Conservation (phyloP, 441 rosid species). For the Pelargonium myrrhifolium region DNA sequence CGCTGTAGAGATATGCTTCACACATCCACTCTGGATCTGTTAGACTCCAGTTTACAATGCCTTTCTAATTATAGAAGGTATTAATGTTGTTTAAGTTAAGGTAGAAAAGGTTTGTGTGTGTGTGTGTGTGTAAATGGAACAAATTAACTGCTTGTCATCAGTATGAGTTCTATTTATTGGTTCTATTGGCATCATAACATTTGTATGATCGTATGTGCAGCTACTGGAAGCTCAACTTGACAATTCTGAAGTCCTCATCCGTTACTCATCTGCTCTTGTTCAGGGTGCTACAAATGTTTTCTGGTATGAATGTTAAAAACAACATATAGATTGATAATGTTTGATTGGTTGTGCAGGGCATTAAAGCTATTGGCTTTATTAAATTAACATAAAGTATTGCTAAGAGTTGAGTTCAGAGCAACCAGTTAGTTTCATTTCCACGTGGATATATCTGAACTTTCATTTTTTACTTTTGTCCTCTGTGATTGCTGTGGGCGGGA, state of each 20-base stretch:
- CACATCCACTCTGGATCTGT: not conserved
- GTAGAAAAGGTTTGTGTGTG: not conserved
- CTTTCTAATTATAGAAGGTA: not conserved
- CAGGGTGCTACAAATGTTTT: slow-evolving; percentile 96
- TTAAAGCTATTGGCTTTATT: slow-evolving; percentile 7
- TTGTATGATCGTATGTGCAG: slow-evolving; percentile 34
- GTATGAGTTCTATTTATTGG: not conserved
- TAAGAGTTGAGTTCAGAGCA: not conserved
- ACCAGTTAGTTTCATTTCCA: not conserved
- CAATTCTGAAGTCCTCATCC: slow-evolving; percentile 61
- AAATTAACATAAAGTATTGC: not conserved
- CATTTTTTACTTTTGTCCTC: not conserved
- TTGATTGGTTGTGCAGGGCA: slow-evolving; percentile 7
- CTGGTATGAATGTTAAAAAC: slow-evolving; percentile 50
- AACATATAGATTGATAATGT: slow-evolving; percentile 3
- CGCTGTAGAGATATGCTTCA: not conserved
- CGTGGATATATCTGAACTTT: not conserved
- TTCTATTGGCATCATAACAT: slow-evolving; percentile 1
- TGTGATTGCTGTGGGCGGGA: not conserved
- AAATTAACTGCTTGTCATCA: not conserved
- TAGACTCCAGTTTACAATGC: not conserved
- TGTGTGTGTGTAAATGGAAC: not conserved
- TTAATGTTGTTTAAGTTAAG: not conserved
- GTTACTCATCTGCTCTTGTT: slow-evolving; percentile 92
- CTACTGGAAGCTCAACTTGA: slow-evolving; percentile 77